Conservation (phyloP, 306 rosid species). For the Prunus fruticosa region DNA sequence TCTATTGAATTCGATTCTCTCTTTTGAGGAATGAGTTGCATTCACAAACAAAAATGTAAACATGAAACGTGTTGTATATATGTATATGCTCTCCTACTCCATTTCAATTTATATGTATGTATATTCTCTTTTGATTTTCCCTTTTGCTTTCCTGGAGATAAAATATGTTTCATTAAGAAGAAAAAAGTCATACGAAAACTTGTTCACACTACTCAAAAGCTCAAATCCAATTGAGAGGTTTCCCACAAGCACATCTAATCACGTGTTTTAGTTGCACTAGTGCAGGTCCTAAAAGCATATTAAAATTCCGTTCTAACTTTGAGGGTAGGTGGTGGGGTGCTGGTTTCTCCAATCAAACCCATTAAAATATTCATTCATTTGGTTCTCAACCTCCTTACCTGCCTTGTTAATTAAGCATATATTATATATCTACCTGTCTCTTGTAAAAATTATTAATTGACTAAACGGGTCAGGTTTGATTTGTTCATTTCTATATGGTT, state of each 20-base stretch:
- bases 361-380: background rate
- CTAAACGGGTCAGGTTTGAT: background rate
- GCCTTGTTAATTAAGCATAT: too few species aligned
- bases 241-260: conserved; percentile 7
- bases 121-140: too few species aligned
- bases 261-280: background rate
- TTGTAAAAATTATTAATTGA: background rate
- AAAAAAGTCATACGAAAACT: background rate
- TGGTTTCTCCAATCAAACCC: background rate
- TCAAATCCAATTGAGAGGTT: background rate
- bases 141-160: background rate
- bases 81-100: background rate
- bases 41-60: too few species aligned
- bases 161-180: background rate
- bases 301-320: background rate
- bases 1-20: background rate
- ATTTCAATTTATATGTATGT: too few species aligned
- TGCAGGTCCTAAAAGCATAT: background rate
- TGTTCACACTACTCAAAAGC: background rate
- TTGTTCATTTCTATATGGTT: background rate
- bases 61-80: too few species aligned
- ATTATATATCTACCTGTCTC: background rate
- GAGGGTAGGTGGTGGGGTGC: background rate
- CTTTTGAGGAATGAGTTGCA: background rate
- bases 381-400: too few species aligned